Evolutionary conservation across 148 eudicot species (phyloP).

Genomic region (Talinum fruticosum): DNA sequence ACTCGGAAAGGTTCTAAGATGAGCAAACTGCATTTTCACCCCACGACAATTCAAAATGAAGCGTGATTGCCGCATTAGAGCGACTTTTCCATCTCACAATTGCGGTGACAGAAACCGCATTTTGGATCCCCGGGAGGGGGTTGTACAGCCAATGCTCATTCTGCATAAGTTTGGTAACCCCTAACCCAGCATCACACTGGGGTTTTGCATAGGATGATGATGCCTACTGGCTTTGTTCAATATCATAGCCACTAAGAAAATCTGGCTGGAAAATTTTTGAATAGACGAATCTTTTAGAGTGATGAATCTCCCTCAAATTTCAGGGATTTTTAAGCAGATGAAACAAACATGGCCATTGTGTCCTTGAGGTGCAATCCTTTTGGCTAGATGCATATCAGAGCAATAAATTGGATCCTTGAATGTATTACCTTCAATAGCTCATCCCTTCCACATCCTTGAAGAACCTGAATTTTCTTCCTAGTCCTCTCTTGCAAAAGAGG

Average conservation of each 20-base stretch:
- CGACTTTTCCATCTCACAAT: too few relatives aligned
- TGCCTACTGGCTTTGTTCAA: not conserved
- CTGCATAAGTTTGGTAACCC: too few relatives aligned
- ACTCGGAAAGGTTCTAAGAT: too few relatives aligned
- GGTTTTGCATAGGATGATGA: too few relatives aligned
- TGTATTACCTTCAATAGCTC: constrained; percentile 61
- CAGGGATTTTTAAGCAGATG: not conserved
- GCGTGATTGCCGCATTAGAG: too few relatives aligned
- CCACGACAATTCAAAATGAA: too few relatives aligned
- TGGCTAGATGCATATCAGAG: not conserved
- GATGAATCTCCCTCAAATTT: not conserved
- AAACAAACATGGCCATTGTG: not conserved
- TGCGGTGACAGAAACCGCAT: too few relatives aligned
- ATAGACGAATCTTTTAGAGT: too few relatives aligned
- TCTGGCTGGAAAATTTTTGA: not conserved
- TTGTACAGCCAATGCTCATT: too few relatives aligned
- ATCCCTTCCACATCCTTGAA: constrained; percentile 67
- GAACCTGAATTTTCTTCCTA: constrained; percentile 72
- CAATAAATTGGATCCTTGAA: not conserved
- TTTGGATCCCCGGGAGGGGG: too few relatives aligned
- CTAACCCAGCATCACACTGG: too few relatives aligned
- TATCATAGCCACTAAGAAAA: not conserved
- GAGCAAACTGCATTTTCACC: too few relatives aligned
- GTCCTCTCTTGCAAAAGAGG: constrained; percentile 90
- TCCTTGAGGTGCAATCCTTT: not conserved